Evolutionary conservation across 129 eudicot genomes (phyloP).

Genomic region (Dittrichia graveolens): DNA sequence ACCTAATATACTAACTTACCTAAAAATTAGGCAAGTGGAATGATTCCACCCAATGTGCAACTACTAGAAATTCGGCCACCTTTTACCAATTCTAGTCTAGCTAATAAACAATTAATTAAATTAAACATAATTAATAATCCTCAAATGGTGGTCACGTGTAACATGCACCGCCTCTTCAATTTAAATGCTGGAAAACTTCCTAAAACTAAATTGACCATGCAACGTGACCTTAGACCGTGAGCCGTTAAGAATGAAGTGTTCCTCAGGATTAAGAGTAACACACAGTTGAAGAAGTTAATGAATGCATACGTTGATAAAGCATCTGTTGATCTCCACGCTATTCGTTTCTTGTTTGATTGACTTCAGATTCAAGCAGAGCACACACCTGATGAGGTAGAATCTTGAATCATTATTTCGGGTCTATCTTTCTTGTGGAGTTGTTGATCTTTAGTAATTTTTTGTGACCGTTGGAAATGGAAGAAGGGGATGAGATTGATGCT

Average conservation of each 20-base stretch:
- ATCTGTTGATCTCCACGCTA: conserved; percentile 51
- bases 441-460: not conserved
- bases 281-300: conserved; percentile 67
- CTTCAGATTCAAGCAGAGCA: conserved; percentile 56
- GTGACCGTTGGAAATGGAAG: conserved; percentile 63
- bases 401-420: not conserved
- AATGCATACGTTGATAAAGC: conserved; percentile 65
- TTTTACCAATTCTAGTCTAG: too few species aligned
- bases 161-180: too few species aligned
- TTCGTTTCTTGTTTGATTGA: conserved; percentile 35
- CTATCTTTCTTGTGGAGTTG: not conserved
- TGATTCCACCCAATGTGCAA: too few species aligned
- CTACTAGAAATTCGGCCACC: too few species aligned
- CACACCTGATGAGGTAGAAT: conserved; percentile 60
- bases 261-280: conserved; percentile 49
- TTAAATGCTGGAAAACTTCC: too few species aligned
- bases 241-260: conserved; percentile 11
- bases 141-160: too few species aligned
- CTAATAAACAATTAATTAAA: too few species aligned
- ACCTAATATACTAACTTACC: too few species aligned
- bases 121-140: too few species aligned
- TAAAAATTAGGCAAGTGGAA: too few species aligned
- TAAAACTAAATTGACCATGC: too few species aligned
- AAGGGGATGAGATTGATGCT: conserved; percentile 77
- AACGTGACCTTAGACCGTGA: too few species aligned